Evolutionary conservation across 805 yeast genomes (phyloP).

Genomic region (Ogataea haglerorum): DNA sequence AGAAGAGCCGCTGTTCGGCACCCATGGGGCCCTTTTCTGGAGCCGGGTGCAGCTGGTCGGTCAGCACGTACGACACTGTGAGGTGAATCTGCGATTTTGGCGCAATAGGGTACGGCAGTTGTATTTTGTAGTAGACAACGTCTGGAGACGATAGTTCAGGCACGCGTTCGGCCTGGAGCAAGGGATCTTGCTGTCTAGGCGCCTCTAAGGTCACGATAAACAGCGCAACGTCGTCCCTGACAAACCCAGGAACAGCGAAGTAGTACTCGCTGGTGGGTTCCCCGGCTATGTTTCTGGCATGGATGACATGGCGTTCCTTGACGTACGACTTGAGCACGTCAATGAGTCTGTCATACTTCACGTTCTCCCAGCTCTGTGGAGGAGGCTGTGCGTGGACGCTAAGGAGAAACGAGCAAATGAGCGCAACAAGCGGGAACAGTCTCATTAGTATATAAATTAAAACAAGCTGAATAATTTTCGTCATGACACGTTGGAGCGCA

Average conservation of each 20-base stretch:
- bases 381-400: constrained; percentile 14
- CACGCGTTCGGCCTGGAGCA: constrained; percentile 21
- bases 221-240: constrained; percentile 26
- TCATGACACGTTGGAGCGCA: constrained; percentile 9
- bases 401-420: constrained; percentile 3
- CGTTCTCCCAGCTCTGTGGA: constrained; percentile 51
- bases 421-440: constrained; percentile 1
- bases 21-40: constrained; percentile 62
- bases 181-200: constrained; percentile 20
- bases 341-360: constrained; percentile 49
- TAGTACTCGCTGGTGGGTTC: constrained; percentile 54
- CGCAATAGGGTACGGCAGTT: constrained; percentile 61
- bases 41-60: constrained; percentile 49
- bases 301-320: constrained; percentile 56
- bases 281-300: constrained; percentile 54
- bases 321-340: constrained; percentile 68
- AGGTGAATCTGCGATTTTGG: constrained; percentile 55
- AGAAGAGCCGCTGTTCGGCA: constrained; percentile 57
- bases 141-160: constrained; percentile 11
- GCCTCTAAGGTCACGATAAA: constrained; percentile 21
- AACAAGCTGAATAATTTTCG: background rate
- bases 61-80: constrained; percentile 45
- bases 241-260: constrained; percentile 52
- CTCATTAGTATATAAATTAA: constrained; percentile 6
- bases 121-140: constrained; percentile 44